Conservation (phyloP, 225 moss, liverwort and hornwort genomes). For the Sphagnum tenellum region DNA sequence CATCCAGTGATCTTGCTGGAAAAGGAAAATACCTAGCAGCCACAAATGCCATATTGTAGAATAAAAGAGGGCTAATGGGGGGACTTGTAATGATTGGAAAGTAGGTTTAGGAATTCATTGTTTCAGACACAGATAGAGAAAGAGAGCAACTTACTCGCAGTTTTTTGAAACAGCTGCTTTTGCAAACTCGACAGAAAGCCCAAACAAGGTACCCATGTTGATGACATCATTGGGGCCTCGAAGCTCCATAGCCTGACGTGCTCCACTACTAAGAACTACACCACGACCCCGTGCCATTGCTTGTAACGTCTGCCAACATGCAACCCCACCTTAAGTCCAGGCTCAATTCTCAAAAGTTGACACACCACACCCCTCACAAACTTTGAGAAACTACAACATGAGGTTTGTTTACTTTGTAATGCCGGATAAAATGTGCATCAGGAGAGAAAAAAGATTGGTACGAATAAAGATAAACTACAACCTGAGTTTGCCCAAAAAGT, state of each 20-base stretch:
- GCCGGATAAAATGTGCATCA: no score
- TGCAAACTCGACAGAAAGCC: slow-evolving; percentile 62
- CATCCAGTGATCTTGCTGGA: no score
- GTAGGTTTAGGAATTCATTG: no score
- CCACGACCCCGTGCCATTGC: slow-evolving; percentile 52
- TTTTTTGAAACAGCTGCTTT: slow-evolving; percentile 69
- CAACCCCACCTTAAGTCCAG: slow-evolving; percentile 5
- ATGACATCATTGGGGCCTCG: slow-evolving; percentile 92
- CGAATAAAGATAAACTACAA: slow-evolving; percentile 10
- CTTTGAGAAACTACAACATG: not conserved
- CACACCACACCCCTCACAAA: not conserved
- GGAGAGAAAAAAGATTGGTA: no score
- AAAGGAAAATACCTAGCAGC: no score
- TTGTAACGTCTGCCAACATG: slow-evolving; percentile 64
- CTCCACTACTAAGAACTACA: slow-evolving; percentile 85
- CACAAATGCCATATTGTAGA: not conserved
- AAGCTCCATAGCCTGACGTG: slow-evolving; percentile 55
- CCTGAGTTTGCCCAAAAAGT: slow-evolving; percentile 73
- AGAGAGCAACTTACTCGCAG: slow-evolving; percentile 58
- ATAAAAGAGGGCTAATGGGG: not conserved
- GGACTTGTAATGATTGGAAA: no score
- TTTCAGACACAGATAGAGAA: no score
- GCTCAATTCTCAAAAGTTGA: no score
- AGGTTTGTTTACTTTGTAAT: no score
- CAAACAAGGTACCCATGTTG: slow-evolving; percentile 89